phyloP scores from a whole-genome alignment of 345 rosid genomes.

The Eucalyptus cladocalyx region DNA sequence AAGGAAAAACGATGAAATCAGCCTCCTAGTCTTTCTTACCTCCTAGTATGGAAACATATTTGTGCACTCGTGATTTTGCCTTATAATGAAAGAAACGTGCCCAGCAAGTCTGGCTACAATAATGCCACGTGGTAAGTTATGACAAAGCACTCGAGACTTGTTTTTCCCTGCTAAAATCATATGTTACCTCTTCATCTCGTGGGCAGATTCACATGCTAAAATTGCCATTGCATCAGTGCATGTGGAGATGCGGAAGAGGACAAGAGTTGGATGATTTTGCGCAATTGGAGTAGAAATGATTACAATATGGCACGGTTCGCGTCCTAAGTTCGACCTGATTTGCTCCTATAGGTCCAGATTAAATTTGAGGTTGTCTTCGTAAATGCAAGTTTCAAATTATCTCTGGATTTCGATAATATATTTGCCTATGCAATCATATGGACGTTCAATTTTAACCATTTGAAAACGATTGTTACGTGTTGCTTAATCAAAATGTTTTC shows the following conservation, averaged over 20 bases:
- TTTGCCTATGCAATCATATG: neutral
- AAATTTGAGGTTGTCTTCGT: accelerated
- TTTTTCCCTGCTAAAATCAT: neutral
- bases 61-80: neutral
- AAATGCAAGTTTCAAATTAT: neutral
- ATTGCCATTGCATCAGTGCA: neutral
- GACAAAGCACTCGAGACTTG: neutral
- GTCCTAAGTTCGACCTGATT: accelerated
- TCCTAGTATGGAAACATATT: neutral
- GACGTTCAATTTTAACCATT: neutral
- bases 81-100: neutral
- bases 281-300: too few relatives aligned
- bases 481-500: accelerated
- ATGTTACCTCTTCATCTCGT: neutral
- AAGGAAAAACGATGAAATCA: neutral
- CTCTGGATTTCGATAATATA: accelerated
- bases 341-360: neutral
- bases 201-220: neutral
- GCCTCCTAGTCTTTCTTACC: neutral
- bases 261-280: neutral
- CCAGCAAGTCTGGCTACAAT: neutral
- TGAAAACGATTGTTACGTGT: neutral
- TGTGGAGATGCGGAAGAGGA: neutral
- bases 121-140: neutral
- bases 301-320: neutral